phyloP scores from a whole-genome alignment of 2,329 filamentous ascomycete species.

The Pseudogymnoascus destructans region DNA sequence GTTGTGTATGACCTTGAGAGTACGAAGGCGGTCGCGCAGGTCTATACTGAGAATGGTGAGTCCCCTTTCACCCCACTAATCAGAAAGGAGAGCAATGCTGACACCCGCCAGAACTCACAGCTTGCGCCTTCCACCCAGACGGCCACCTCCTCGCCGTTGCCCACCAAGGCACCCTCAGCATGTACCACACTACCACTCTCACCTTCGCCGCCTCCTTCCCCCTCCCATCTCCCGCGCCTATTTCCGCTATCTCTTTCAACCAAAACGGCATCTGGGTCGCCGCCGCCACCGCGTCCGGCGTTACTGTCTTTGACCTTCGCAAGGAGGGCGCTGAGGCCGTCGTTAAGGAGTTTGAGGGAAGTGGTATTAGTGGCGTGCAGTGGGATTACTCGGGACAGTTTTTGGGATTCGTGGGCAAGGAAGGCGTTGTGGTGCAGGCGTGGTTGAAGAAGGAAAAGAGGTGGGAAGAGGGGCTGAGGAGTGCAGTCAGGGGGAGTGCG shows the following conservation, averaged over 20 bases:
- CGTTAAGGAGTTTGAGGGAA: constrained; percentile 76
- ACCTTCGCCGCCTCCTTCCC: constrained; percentile 63
- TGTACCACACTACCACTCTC: constrained; percentile 77
- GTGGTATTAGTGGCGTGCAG: constrained; percentile 59
- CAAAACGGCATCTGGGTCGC: constrained; percentile 97
- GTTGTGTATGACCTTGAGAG: constrained; percentile 70
- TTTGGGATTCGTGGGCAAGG: constrained; percentile 66
- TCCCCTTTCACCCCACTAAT: constrained; percentile 16
- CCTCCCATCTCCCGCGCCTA: constrained; percentile 52
- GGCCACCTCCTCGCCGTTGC: constrained; percentile 87
- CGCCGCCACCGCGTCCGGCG: constrained; percentile 61
- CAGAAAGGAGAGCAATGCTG: constrained; percentile 7
- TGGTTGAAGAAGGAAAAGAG: constrained; percentile 77
- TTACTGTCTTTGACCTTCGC: constrained; percentile 83
- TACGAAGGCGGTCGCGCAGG: constrained; percentile 58
- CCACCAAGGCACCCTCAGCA: constrained; percentile 71
- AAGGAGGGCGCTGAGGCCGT: constrained; percentile 74
- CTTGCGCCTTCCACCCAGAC: constrained; percentile 84
- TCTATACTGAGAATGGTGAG: constrained; percentile 70
- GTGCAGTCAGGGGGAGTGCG: constrained; percentile 57
- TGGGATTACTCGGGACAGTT: constrained; percentile 98
- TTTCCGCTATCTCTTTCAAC: constrained; percentile 72
- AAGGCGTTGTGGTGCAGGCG: constrained; percentile 75
- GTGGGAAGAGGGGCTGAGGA: constrained; percentile 78
- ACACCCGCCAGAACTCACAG: constrained; percentile 33